phyloP scores from a whole-genome alignment of 2,329 filamentous ascomycete species.

The Aspergillus pseudoterreus region DNA sequence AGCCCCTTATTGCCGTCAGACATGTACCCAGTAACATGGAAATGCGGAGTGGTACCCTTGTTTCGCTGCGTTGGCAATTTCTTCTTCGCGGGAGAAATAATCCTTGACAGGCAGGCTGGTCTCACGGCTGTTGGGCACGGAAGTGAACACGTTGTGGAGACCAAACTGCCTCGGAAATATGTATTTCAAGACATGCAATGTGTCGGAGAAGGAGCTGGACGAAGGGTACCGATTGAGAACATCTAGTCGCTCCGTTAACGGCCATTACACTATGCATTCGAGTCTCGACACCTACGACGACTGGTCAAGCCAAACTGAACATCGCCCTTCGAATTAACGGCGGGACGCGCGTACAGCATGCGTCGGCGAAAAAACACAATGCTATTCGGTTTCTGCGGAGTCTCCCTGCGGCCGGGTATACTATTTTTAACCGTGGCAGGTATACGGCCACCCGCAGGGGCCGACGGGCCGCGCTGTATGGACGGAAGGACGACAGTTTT shows the following conservation, averaged over 20 bases:
- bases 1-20: slow-evolving; percentile 2
- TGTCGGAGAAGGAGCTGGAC: slow-evolving; percentile 47
- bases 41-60: slow-evolving; percentile 4
- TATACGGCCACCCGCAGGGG: neutral
- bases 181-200: slow-evolving; percentile 77
- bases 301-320: slow-evolving; percentile 73
- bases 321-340: slow-evolving; percentile 63
- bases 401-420: neutral
- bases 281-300: slow-evolving; percentile 60
- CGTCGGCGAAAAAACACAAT: slow-evolving; percentile 76
- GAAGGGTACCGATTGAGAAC: slow-evolving; percentile 68
- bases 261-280: neutral
- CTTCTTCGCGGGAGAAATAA: slow-evolving; percentile 79
- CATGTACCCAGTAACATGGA: neutral
- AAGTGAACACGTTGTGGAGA: slow-evolving; percentile 89
- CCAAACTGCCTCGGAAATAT: slow-evolving; percentile 89
- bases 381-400: slow-evolving; percentile 41
- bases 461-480: neutral
- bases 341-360: slow-evolving; percentile 79
- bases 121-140: slow-evolving; percentile 58
- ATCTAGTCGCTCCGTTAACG: slow-evolving; percentile 50
- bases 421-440: neutral
- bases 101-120: slow-evolving; percentile 75
- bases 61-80: slow-evolving; percentile 53
- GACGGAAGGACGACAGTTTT: neutral